phyloP scores from a whole-genome alignment of 2,329 filamentous ascomycete species.

The Pseudocercospora pini-densiflorae region DNA sequence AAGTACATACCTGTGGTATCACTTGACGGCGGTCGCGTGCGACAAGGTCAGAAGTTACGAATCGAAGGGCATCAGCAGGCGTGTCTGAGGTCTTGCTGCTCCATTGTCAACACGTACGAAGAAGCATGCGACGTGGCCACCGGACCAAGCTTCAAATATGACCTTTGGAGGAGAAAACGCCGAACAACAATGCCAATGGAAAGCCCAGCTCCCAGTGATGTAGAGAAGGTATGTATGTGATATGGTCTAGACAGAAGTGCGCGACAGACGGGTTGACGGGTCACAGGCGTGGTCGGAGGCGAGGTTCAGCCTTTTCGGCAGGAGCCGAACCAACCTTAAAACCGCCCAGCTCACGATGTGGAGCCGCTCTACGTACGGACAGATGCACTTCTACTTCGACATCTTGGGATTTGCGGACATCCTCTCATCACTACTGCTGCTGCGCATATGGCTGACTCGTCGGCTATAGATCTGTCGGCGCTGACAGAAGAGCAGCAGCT shows the following conservation, averaged over 20 bases:
- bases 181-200: constrained; percentile 5
- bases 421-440: background rate
- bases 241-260: background rate
- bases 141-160: background rate
- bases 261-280: background rate
- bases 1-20: constrained; percentile 3
- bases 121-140: background rate
- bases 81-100: constrained; percentile 12
- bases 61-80: constrained; percentile 11
- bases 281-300: background rate
- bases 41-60: constrained; percentile 10
- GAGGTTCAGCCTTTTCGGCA: constrained; percentile 8
- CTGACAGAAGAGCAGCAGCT: constrained; percentile 80
- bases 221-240: background rate
- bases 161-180: background rate
- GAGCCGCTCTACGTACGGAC: background rate
- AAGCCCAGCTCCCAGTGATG: constrained; percentile 2
- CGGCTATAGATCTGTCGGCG: constrained; percentile 63
- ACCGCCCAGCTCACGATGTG: background rate
- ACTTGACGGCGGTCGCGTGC: constrained; percentile 5
- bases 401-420: background rate
- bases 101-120: constrained; percentile 10
- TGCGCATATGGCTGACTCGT: constrained; percentile 5
- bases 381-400: background rate
- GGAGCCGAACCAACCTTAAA: background rate